A percentile compares a stretch with the other conserved stretches of the same genome.
Evolutionary conservation across 2,329 filamentous ascomycete species (phyloP).

Genomic region (Botrytis squamosa): DNA sequence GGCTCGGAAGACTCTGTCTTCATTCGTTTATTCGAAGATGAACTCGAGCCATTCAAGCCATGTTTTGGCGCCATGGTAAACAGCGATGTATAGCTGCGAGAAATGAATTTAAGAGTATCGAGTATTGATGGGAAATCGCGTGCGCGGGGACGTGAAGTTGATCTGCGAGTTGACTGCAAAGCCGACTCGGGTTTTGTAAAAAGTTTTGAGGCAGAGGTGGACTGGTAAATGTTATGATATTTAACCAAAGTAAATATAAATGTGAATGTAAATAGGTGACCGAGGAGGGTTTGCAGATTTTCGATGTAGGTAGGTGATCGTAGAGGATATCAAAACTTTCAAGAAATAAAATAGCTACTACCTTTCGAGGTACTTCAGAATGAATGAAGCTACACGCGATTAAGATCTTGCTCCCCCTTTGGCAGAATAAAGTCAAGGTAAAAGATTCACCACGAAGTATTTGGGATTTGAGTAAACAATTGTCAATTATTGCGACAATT

Average conservation of each 20-base stretch:
- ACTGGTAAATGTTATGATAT: not conserved
- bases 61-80: conserved; percentile 36
- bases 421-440: not conserved
- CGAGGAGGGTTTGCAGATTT: not conserved
- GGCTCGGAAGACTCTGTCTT: conserved; percentile 27
- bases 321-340: not conserved
- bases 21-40: conserved; percentile 30
- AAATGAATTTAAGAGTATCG: not conserved
- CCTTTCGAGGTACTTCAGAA: not conserved
- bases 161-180: not conserved
- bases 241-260: not conserved
- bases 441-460: too few species aligned
- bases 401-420: not conserved
- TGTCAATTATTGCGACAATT: not conserved
- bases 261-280: too few species aligned
- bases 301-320: not conserved
- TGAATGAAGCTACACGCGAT: not conserved
- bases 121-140: not conserved
- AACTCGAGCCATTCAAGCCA: conserved; percentile 23
- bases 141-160: not conserved
- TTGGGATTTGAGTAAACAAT: not conserved
- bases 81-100: not conserved
- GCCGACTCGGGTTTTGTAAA: not conserved
- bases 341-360: not conserved
- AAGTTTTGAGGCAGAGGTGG: not conserved